phyloP scores from a whole-genome alignment of 2,329 filamentous ascomycete genomes.

The Cladosporium sp. region DNA sequence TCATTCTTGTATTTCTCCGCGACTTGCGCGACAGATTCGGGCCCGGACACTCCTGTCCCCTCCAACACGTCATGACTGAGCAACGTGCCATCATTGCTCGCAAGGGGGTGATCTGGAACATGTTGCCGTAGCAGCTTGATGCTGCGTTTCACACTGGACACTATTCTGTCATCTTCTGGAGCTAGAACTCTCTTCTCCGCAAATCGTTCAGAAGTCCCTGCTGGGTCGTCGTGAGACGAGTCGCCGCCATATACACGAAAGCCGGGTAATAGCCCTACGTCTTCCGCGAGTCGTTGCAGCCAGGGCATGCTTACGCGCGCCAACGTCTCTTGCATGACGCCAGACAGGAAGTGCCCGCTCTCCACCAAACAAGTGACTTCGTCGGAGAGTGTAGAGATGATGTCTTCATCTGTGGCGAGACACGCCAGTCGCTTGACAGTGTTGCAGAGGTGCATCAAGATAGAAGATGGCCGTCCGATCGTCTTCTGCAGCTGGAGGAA shows the following conservation, averaged over 20 bases:
- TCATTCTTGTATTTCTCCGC: conserved; percentile 1
- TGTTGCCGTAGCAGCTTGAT: conserved; percentile 66
- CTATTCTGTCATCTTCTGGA: conserved; percentile 54
- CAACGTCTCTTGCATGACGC: conserved; percentile 19
- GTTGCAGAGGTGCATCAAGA: conserved; percentile 19
- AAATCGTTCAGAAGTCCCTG: neutral
- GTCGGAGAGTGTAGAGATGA: conserved; percentile 23
- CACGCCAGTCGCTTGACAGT: conserved; percentile 12
- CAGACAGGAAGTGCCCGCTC: conserved; percentile 14
- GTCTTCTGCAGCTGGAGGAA: conserved; percentile 38
- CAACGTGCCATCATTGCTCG: neutral
- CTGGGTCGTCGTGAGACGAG: neutral
- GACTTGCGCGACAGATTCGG: neutral
- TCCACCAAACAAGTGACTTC: conserved; percentile 16
- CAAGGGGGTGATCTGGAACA: conserved; percentile 59
- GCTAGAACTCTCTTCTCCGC: conserved; percentile 61
- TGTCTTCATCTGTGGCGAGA: conserved; percentile 18
- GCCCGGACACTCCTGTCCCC: neutral
- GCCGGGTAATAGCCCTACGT: neutral
- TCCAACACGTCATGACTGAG: neutral
- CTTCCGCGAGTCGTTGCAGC: conserved; percentile 21
- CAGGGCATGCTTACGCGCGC: conserved; percentile 24
- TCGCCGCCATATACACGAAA: neutral
- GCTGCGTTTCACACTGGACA: conserved; percentile 53
- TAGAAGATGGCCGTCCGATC: conserved; percentile 35